Evolutionary conservation across 768 basidiomycete species (phyloP).

Genomic region (Auricularia heimuer): DNA sequence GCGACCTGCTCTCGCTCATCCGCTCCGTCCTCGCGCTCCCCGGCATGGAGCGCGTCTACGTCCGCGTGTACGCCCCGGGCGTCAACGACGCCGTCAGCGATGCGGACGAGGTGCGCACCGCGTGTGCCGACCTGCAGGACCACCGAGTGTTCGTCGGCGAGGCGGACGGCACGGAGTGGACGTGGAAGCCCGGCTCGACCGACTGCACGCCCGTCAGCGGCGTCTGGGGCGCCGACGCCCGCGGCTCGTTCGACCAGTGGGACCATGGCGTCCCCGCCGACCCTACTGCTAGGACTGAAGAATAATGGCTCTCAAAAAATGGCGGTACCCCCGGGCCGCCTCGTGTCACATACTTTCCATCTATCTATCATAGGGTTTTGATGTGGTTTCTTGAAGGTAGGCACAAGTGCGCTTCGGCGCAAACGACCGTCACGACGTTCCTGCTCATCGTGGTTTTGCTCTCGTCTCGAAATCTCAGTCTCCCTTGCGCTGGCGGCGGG

Average conservation of each 20-base stretch:
- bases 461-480: too few species aligned
- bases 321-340: too few species aligned
- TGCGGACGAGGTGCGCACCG: not conserved
- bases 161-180: not conserved
- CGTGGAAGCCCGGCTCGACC: not conserved
- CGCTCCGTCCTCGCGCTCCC: not conserved
- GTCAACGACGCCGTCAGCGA: not conserved
- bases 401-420: too few species aligned
- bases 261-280: not conserved
- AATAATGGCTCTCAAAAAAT: too few species aligned
- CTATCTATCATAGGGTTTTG: too few species aligned
- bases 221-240: not conserved
- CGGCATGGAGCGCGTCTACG: not conserved
- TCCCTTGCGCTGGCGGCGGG: too few species aligned
- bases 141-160: not conserved
- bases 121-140: not conserved
- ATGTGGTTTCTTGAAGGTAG: too few species aligned
- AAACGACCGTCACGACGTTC: too few species aligned
- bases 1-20: not conserved
- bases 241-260: not conserved
- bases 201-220: not conserved
- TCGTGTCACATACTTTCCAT: too few species aligned
- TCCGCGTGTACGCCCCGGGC: not conserved
- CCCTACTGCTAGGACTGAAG: too few species aligned
- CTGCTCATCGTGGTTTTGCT: too few species aligned